Conservation (phyloP, 2,329 filamentous ascomycete genomes). For the Monosporascus sp. region DNA sequence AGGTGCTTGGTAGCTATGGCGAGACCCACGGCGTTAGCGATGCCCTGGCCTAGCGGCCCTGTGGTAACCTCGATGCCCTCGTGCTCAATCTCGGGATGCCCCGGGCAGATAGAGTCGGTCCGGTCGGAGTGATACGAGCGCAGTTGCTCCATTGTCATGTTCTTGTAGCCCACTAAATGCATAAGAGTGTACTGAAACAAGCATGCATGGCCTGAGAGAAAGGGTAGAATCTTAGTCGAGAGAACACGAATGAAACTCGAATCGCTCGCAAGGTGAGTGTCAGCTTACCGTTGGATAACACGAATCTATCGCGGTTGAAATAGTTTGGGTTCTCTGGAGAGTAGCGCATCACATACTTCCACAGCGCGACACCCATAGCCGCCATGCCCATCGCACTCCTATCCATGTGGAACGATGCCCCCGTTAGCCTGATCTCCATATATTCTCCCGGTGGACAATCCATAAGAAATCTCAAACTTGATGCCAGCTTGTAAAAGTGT, state of each 20-base stretch:
- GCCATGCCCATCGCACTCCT: constrained; percentile 31
- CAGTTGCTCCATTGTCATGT: constrained; percentile 48
- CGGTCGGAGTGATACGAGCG: constrained; percentile 44
- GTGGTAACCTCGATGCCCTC: constrained; percentile 55
- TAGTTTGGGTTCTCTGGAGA: constrained; percentile 45
- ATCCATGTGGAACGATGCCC: background rate
- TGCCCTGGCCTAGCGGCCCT: constrained; percentile 51
- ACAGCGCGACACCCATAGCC: constrained; percentile 38
- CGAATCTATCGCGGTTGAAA: constrained; percentile 57
- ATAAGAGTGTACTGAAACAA: constrained; percentile 47
- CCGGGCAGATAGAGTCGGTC: constrained; percentile 41
- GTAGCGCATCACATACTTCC: constrained; percentile 57
- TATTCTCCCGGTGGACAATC: no score
- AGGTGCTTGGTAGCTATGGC: constrained; percentile 52
- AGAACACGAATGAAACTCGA: background rate
- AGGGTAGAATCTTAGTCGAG: background rate
- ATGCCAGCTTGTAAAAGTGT: constrained; percentile 1
- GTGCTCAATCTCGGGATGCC: constrained; percentile 51
- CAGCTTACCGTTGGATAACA: constrained; percentile 49
- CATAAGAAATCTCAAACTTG: no score
- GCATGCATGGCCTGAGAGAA: constrained; percentile 37
- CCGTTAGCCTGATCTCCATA: no score
- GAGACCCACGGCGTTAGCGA: constrained; percentile 52
- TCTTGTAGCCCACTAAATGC: constrained; percentile 44
- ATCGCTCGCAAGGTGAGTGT: background rate